A percentile compares a stretch with the other conserved stretches of the same genome.
Conservation (phyloP, 2,329 filamentous ascomycete species). For the Aspergillus brunneoviolaceus region DNA sequence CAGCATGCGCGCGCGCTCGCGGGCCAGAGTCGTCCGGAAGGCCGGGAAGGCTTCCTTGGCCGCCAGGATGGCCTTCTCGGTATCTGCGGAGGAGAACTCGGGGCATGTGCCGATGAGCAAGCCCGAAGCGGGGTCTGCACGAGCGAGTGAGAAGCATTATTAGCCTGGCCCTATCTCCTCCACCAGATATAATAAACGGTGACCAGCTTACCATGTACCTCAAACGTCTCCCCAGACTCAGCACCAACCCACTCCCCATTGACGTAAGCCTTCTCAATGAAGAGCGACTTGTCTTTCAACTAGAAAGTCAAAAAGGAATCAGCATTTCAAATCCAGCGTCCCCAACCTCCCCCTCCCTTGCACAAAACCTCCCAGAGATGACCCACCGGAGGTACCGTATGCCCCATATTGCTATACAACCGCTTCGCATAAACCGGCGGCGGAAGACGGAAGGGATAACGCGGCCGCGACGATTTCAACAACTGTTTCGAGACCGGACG, state of each 20-base stretch:
- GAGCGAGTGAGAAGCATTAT: neutral
- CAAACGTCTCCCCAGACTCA: slow-evolving; percentile 85
- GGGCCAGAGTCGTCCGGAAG: slow-evolving; percentile 61
- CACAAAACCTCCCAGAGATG: neutral
- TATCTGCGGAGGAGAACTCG: slow-evolving; percentile 75
- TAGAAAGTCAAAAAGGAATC: slow-evolving; percentile 31
- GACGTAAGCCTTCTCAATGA: slow-evolving; percentile 83
- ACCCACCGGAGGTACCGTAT: slow-evolving; percentile 42
- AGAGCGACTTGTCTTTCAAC: slow-evolving; percentile 76
- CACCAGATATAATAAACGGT: too few species aligned
- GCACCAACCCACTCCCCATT: slow-evolving; percentile 91
- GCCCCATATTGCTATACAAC: slow-evolving; percentile 41
- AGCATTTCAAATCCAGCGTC: slow-evolving; percentile 5
- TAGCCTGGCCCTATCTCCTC: neutral
- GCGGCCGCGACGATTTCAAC: slow-evolving; percentile 32
- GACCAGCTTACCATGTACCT: slow-evolving; percentile 63
- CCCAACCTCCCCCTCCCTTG: too few species aligned
- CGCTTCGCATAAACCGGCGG: slow-evolving; percentile 32
- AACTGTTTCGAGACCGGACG: slow-evolving; percentile 40
- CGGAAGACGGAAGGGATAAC: slow-evolving; percentile 39
- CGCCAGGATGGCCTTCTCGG: slow-evolving; percentile 77
- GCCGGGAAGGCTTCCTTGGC: slow-evolving; percentile 68
- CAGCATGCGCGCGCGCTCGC: slow-evolving; percentile 61
- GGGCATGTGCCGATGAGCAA: slow-evolving; percentile 78
- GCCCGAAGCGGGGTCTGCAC: slow-evolving; percentile 75